phyloP scores from a whole-genome alignment of 164 flowering plant species.

The Tetrastigma voinierianum region DNA sequence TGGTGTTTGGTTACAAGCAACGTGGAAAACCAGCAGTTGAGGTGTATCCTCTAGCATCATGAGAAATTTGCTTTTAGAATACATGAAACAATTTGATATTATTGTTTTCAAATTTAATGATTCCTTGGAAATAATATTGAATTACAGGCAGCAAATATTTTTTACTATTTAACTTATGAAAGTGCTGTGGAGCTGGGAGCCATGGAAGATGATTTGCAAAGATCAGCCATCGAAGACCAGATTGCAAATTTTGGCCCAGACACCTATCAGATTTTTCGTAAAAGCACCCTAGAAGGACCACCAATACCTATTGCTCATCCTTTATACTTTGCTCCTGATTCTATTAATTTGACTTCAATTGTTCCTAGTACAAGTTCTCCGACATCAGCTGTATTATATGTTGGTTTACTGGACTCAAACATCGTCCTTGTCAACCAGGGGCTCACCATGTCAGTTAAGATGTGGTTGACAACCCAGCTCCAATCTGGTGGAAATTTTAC shows the following conservation, averaged over 20 bases:
- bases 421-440: slow-evolving; percentile 81
- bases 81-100: slow-evolving; percentile 4
- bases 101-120: slow-evolving; percentile 6
- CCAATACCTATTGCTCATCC: slow-evolving; percentile 99
- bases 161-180: slow-evolving; percentile 95
- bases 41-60: slow-evolving; percentile 43
- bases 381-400: slow-evolving; percentile 58
- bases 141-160: slow-evolving; percentile 91
- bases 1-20: slow-evolving; percentile 96
- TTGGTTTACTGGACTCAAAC: no score
- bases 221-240: slow-evolving; percentile 96
- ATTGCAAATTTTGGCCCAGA: slow-evolving; percentile 99
- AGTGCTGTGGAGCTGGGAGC: slow-evolving; percentile 92
- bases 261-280: slow-evolving; percentile 94
- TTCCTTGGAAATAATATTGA: slow-evolving; percentile 12
- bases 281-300: slow-evolving; percentile 95
- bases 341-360: slow-evolving; percentile 83
- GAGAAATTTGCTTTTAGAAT: slow-evolving; percentile 2
- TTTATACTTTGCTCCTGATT: slow-evolving; percentile 83
- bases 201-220: slow-evolving; percentile 95
- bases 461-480: slow-evolving; percentile 96
- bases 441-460: slow-evolving; percentile 79
- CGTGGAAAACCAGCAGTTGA: slow-evolving; percentile 99
- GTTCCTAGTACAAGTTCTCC: slow-evolving; percentile 45
- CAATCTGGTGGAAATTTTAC: slow-evolving; percentile 97